Evolutionary conservation across 139 green algal genomes (phyloP).

Genomic region (Picochlorum sp.): DNA sequence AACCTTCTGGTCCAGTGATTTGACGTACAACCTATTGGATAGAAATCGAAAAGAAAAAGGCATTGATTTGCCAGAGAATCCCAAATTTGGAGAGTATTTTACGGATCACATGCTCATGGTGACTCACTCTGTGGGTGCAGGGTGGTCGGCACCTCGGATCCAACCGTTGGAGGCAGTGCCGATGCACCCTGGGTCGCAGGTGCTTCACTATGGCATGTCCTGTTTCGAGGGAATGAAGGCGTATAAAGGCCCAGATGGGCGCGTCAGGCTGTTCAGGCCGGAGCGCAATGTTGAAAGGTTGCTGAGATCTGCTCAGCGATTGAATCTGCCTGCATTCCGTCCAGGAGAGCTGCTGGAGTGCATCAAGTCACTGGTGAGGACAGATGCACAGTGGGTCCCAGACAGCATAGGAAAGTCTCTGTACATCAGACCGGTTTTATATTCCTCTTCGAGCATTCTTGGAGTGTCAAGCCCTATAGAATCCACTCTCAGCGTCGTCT

Average conservation of each 20-base stretch:
- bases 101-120: constrained; percentile 68
- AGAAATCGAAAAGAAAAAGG: too few relatives aligned
- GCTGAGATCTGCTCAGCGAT: constrained; percentile 33
- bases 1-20: too few relatives aligned
- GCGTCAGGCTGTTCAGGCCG: constrained; percentile 56
- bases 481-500: constrained; percentile 46
- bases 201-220: constrained; percentile 56
- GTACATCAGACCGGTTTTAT: constrained; percentile 68
- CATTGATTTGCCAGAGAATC: constrained; percentile 12
- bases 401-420: constrained; percentile 51
- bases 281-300: constrained; percentile 70
- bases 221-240: constrained; percentile 73
- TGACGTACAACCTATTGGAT: too few relatives aligned
- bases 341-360: constrained; percentile 61
- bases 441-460: constrained; percentile 31
- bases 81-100: constrained; percentile 44
- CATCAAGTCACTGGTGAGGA: constrained; percentile 54
- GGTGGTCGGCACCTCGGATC: constrained; percentile 55
- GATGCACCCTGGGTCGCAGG: constrained; percentile 55
- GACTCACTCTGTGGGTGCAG: constrained; percentile 30
- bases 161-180: constrained; percentile 33
- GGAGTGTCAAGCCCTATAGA: constrained; percentile 34
- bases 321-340: constrained; percentile 45
- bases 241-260: constrained; percentile 33
- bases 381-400: constrained; percentile 65